Base-by-base conservation (phyloP, 176 grass and related monocot genomes). In the Avena insularis region DNA sequence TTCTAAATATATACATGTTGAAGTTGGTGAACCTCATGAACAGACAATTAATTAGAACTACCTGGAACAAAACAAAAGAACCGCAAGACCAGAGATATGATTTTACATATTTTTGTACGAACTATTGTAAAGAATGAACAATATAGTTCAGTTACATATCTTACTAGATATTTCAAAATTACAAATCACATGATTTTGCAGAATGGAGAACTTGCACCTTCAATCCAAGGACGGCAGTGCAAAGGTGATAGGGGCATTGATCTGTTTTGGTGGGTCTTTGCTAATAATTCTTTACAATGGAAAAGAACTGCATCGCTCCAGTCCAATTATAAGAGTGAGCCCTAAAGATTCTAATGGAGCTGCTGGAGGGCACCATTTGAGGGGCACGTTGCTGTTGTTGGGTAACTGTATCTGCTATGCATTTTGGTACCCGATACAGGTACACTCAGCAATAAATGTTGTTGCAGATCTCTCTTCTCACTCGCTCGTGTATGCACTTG, bases 341-440 rank as follows among this genome's bases (percentile, higher is more conserved):
- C 20, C n/a, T 17, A 80, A 79, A 59, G 13, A 64, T 50, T 66
- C 79, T 50, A 65, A 50, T 50, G 79, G 60, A 81, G 23, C 79
- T 50, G 15, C 59, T 80, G 78, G 40, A 48, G 8, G 4, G 47
- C 60, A 81, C 25, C 79, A 81, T 81, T 65, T 81, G 79, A 81
- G 59, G 59, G 78, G 78, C 78, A 80, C 59, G 59, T 64, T 80
- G 78, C 43, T 80, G 27, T 64, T 80, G 78, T 49, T 80, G 21
- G 78, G 59, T 65, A 43, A 63, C 4, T 65, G 60, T 56, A 64
- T 63, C 25, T 49, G 59, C 14, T 68, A 68, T 7, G 78, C 59
- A 15, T 64, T 63, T 80, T 80, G 78, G 78, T 64, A 80, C 59
- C 78, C 43, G 21, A 49, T 80, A 64, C 78, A 80, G 40, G 78